Evolutionary conservation across 176 grass and related monocot genomes (phyloP).

Genomic region (Triticum urartu): DNA sequence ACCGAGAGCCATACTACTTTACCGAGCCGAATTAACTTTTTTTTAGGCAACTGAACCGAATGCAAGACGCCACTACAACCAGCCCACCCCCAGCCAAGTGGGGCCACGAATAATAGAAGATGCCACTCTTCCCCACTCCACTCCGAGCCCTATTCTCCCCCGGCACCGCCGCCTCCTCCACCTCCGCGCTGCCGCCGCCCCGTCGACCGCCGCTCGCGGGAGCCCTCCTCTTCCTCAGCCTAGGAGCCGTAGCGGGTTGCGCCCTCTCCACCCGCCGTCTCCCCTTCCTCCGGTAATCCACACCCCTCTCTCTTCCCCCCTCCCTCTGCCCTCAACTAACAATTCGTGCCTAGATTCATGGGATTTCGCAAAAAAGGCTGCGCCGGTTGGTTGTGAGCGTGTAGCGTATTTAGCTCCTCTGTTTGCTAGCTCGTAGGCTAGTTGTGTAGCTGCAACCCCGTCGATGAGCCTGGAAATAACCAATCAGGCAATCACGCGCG

Average conservation of each 20-base stretch:
- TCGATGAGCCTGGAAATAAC: not conserved
- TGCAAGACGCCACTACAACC: too few relatives aligned
- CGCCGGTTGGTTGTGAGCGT: not conserved
- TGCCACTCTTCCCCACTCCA: not conserved
- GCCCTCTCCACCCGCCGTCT: constrained; percentile 31
- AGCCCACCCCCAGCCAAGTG: too few relatives aligned
- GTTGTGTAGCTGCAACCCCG: not conserved
- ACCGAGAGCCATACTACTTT: too few relatives aligned
- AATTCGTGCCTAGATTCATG: not conserved
- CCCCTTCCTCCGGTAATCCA: constrained; percentile 32
- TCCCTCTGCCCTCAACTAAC: not conserved
- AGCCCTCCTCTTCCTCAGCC: constrained; percentile 48
- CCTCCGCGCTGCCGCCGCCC: not conserved
- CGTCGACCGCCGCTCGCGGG: constrained; percentile 5
- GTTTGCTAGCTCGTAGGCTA: not conserved
- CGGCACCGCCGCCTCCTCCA: not conserved
- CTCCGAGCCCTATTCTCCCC: not conserved
- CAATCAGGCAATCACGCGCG: not conserved
- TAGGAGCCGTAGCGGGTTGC: constrained; percentile 44
- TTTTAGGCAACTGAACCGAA: too few relatives aligned
- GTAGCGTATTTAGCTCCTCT: not conserved
- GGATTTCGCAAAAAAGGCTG: not conserved
- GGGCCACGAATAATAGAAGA: not conserved
- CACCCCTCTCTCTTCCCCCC: not conserved
- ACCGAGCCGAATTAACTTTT: too few relatives aligned